Evolutionary conservation across 768 basidiomycete species (phyloP).

Genomic region (Collybiopsis luxurians): DNA sequence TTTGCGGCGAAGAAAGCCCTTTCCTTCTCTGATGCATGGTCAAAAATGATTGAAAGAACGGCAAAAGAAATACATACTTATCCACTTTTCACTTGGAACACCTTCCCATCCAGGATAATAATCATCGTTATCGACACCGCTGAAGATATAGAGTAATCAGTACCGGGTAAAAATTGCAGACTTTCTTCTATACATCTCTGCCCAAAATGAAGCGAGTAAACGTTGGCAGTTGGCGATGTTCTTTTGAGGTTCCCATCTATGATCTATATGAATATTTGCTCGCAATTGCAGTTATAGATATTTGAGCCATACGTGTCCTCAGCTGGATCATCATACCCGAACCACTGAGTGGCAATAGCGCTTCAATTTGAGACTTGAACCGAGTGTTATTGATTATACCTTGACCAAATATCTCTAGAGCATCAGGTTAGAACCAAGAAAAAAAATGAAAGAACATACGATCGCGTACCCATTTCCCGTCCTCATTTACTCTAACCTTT

Average conservation of each 20-base stretch:
- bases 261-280: not conserved
- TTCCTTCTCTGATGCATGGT: conserved; percentile 27
- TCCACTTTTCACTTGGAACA: conserved; percentile 51
- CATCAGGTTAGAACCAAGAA: not conserved
- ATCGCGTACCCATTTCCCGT: conserved; percentile 1
- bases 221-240: conserved; percentile 59
- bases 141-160: too few species aligned
- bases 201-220: conserved; percentile 64
- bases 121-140: conserved; percentile 52
- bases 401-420: conserved; percentile 66
- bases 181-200: conserved; percentile 39
- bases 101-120: conserved; percentile 46
- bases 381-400: conserved; percentile 29
- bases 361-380: not conserved
- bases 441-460: not conserved
- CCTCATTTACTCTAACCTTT: not conserved
- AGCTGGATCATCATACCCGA: conserved; percentile 48
- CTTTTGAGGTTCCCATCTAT: conserved; percentile 67
- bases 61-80: conserved; percentile 36
- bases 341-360: conserved; percentile 56
- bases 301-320: conserved; percentile 47
- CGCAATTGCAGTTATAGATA: not conserved
- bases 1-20: conserved; percentile 34
- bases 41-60: conserved; percentile 8
- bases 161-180: too few species aligned